phyloP scores from a whole-genome alignment of 257 asterid genomes.

The Cruciata laevipes region DNA sequence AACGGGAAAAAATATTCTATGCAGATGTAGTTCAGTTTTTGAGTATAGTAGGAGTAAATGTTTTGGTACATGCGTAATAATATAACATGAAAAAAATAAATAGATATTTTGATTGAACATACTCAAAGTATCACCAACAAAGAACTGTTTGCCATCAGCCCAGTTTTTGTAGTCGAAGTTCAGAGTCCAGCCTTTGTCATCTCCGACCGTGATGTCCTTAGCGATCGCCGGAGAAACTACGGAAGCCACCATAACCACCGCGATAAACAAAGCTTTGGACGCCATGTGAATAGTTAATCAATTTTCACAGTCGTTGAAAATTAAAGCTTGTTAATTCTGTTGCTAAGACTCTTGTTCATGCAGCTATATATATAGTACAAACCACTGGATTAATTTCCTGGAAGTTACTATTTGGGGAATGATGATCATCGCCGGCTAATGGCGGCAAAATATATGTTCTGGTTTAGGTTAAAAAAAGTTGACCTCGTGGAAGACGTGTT shows the following conservation, averaged over 20 bases:
- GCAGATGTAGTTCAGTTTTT: too few relatives aligned
- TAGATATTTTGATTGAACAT: conserved; percentile 12
- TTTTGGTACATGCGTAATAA: too few relatives aligned
- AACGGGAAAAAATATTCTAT: too few relatives aligned
- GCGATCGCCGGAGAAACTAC: conserved; percentile 25
- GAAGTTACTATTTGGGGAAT: neutral
- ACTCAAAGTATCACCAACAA: conserved; percentile 39
- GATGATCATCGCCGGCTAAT: conserved; percentile 8
- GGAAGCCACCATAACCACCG: conserved; percentile 15
- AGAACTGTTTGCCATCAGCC: conserved; percentile 31
- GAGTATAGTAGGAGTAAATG: too few relatives aligned
- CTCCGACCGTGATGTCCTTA: conserved; percentile 35
- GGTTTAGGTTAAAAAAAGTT: neutral
- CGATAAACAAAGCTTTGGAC: conserved; percentile 21
- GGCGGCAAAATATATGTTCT: conserved; percentile 3
- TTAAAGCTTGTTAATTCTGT: neutral
- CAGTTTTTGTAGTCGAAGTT: conserved; percentile 28
- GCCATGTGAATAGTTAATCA: conserved; percentile 18
- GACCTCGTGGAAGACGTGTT: conserved; percentile 1
- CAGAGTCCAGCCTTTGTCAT: conserved; percentile 31
- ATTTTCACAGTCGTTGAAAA: neutral
- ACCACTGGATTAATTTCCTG: neutral
- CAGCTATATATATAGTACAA: conserved; percentile 1
- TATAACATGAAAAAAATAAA: too few relatives aligned
- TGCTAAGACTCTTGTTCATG: neutral